Evolutionary conservation across 352 stramenopile species (phyloP), one percentile per base, ranked within the genome.

Genomic region (Phytophthora uliginosa): DNA sequence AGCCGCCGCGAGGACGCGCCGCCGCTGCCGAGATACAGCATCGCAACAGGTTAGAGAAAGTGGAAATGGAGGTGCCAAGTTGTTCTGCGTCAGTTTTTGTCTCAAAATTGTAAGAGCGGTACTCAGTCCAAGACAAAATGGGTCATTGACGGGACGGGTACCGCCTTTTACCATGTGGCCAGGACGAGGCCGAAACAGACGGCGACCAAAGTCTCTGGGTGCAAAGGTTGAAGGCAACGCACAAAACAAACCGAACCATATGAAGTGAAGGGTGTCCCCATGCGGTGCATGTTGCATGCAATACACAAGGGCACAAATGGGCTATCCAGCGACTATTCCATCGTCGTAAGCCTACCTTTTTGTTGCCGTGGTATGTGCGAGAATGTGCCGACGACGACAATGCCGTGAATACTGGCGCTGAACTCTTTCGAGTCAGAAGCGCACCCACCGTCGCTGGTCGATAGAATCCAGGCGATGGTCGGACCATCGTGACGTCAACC

Each of bases 391-490:
- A 12, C 15, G 42, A 50, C 42, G 42, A 50, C 42, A 24, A 50
- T 50, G 42, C 15, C 42, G 20, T 50, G 42, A 45, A 7, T n/a
- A 20, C 10, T n/a, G 18, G 24, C n/a, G 53, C 58, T 60, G 67
- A 75, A 66, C 47, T 56, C 58, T 45, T 52, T 72, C 47, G 53
- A 71, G 61, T 66, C 68, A 71, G 68, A 75, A 75, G 56, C 66
- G 47, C 45, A 73, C 66, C 66, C 59, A 69, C 40, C 24, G 42
- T 18, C 51, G 48, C 26, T 52, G 42, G 55, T 66, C 54, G 54
- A 74, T 53, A 74, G 47, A 74, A 74, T 74, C 67, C 67, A 74
- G 60, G 31, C 24, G 24, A 52, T 59, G 59, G 67, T 69, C 67
- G 51, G 67, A 74, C 67, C 60, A 70, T 70, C 42, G 50, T 61